Percentiles rank a stretch among this genome's conserved stretches.
phyloP scores from a whole-genome alignment of 2,329 filamentous ascomycete species.

The Aspergillus tubingensis region DNA sequence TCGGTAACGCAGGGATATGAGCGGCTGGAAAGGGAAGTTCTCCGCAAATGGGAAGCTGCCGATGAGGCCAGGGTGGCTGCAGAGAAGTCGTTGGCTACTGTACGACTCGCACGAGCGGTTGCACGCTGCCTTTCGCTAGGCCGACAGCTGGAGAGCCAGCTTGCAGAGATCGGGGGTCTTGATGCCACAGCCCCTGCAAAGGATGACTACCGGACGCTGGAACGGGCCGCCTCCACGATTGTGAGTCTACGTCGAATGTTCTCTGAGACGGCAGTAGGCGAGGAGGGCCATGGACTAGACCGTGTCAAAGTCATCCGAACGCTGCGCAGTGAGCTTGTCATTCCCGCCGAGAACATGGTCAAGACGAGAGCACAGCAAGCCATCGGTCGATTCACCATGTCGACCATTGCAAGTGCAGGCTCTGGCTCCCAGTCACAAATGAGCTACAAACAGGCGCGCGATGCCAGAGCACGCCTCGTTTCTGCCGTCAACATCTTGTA shows the following conservation, averaged over 20 bases:
- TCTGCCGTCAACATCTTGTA: constrained; percentile 78
- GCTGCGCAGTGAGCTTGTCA: constrained; percentile 68
- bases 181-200: constrained; percentile 46
- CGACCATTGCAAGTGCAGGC: constrained; percentile 47
- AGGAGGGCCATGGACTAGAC: constrained; percentile 76
- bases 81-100: constrained; percentile 75
- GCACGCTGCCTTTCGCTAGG: constrained; percentile 78
- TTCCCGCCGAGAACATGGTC: constrained; percentile 73
- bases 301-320: constrained; percentile 71
- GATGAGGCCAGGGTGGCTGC: constrained; percentile 78
- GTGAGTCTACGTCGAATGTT: constrained; percentile 74
- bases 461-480: constrained; percentile 70
- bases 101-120: constrained; percentile 74
- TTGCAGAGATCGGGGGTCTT: constrained; percentile 34
- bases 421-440: constrained; percentile 36
- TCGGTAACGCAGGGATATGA: constrained; percentile 82
- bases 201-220: constrained; percentile 75
- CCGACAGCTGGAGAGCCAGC: constrained; percentile 81
- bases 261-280: constrained; percentile 64
- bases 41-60: constrained; percentile 80
- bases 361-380: constrained; percentile 73
- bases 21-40: constrained; percentile 81
- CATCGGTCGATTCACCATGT: constrained; percentile 80
- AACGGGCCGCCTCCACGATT: constrained; percentile 80
- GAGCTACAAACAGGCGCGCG: constrained; percentile 66